Evolutionary conservation across 169 alveolate species (phyloP), one percentile per base, ranked within the genome.

Genomic region (Plasmodium cynomolgi): DNA sequence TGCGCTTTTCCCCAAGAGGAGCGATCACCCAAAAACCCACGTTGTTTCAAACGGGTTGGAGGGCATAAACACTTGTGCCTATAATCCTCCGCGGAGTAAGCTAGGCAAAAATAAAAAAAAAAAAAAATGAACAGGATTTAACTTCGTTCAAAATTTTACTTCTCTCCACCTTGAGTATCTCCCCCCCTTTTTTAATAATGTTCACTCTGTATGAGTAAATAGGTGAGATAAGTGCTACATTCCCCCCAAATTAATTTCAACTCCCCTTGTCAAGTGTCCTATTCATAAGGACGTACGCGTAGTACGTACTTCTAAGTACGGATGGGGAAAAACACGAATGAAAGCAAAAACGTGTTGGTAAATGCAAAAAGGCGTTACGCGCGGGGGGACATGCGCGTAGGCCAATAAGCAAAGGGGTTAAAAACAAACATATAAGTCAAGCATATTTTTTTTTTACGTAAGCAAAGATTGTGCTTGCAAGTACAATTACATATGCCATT

Each of bases 121-220:
- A n/a, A 62, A n/a, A 29, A 68, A 68, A 68, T 6, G 37, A 68
- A 68, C 37, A 29, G 77, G 77, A 68, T 26, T 20, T 68, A 68
- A 68, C 77, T 68, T 68, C 7, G 77, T 68, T 68, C 77, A 68
- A 68, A 68, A 68, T 68, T 50, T 68, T 68, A 68, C 37, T 68
- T 68, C 37, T 68, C 37, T 68, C 37, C n/a, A n/a, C 37, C 7
- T 68, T 68, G 37, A 68, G 31, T 9, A 7, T 44, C 11, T 68
- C 23, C 77, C 31, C n/a, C 31, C 37, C 77, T 26, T 17, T 68
- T 68, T 68, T n/a, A n/a, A n/a, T n/a, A 26, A 15, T 50, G 62
- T 50, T 68, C 77, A 68, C 37, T 68, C 77, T 68, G 77, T 33
- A 68, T 17, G 37, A 20, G 37, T 68, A 68, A 68, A 68, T 29